These are phyloP conservation scores for Boletus sp. DNA, from an alignment of 768 basidiomycete species.

Conservation along the genomic window DNA sequence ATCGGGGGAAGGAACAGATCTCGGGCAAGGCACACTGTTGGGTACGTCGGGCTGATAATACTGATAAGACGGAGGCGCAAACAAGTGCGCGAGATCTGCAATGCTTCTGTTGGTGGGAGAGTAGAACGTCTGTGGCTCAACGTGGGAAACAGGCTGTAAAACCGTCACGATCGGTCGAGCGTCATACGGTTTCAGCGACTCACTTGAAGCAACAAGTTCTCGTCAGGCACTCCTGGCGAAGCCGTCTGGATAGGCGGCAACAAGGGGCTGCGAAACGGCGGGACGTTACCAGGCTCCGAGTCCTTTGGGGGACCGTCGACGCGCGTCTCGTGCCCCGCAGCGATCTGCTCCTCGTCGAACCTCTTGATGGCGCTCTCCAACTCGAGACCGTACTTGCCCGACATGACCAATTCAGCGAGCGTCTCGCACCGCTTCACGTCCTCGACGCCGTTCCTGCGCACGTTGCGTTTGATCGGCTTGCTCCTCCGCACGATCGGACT, in stretches of 20 bases:
- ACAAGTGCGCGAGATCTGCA: background rate
- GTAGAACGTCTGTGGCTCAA: constrained; percentile 1
- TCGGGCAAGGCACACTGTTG: background rate
- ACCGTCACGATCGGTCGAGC: background rate
- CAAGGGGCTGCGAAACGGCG: constrained; percentile 30
- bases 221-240: background rate
- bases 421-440: constrained; percentile 49
- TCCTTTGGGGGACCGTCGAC: background rate
- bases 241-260: constrained; percentile 23
- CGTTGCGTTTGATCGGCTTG: constrained; percentile 48
- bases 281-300: constrained; percentile 8
- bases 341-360: constrained; percentile 22
- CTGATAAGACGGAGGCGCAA: background rate
- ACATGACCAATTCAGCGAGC: constrained; percentile 49
- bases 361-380: constrained; percentile 43
- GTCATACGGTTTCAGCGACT: background rate
- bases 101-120: background rate
- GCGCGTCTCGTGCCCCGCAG: background rate
- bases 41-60: constrained; percentile 1
- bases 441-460: constrained; percentile 47
- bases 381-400: constrained; percentile 50
- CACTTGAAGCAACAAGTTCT: constrained; percentile 5
- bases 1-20: background rate
- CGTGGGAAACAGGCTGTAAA: constrained; percentile 3
- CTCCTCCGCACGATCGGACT: constrained; percentile 43